Evolutionary conservation across 2,329 filamentous ascomycete species (phyloP), one percentile per base, ranked within the genome.

Genomic region (Clonostachys rhizophaga): DNA sequence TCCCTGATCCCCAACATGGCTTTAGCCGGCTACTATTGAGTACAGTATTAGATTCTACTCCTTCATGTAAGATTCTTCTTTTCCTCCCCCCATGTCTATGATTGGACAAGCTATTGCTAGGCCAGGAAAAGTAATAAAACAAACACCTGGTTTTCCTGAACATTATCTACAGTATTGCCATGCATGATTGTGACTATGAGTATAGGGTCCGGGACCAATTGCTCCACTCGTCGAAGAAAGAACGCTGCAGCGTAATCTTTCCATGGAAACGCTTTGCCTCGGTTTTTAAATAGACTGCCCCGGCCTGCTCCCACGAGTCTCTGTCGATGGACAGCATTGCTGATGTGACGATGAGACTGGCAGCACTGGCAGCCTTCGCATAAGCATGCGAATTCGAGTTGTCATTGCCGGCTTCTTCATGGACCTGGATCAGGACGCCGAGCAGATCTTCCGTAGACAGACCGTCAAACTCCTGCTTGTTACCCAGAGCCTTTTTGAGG

Each of bases 161-260:
- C 24, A 30, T 30, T 30, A 30, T 30, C 24, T 30, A 30, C 24
- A 30, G 24, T 30, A 30, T 30, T 10, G 24, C 8, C 24, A 30
- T 30, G 24, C 3, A 30, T 30, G 24, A 10, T 10, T 30, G 24
- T 30, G 24, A 30, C 24, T 30, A 30, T 30, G 24, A 10, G 24
- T 30, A 30, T 30, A 30, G 67, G 47, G 72, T 76, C 61, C 77
- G 72, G 58, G 77, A 83, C 87, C 87, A 91, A 58, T 89, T 88
- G 53, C 83, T 74, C 84, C 85, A 90, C 51, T 89, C 85, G 3
- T 74, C 72, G 55, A 89, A 87, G 64, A 90, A 86, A 1, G 73
- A 73, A 18, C 77, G 74, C 64, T 85, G 83, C 42, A 88, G 72
- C 64, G 76, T 78, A 40, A 74, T 74, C 58, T 76, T 74, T 34